These are phyloP conservation scores for Lentinula guzmanii DNA, from an alignment of 768 basidiomycete species.

Conservation along the genomic window DNA sequence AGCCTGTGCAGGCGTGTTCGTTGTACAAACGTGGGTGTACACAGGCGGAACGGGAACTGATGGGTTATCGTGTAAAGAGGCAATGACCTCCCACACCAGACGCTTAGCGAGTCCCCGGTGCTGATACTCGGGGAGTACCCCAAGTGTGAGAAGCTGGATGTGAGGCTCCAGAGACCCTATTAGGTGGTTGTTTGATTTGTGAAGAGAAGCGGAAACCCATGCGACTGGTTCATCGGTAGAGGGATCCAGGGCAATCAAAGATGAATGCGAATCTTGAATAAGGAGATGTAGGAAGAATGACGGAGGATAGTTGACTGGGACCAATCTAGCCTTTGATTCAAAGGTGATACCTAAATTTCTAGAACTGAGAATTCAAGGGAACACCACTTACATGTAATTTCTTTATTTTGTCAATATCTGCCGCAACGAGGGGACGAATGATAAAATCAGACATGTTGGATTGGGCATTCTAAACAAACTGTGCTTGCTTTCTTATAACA, in stretches of 20 bases:
- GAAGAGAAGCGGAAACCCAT: conserved; percentile 37
- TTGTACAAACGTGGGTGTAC: conserved; percentile 40
- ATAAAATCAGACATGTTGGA: background rate
- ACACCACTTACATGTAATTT: conserved; percentile 33
- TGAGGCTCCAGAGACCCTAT: conserved; percentile 19
- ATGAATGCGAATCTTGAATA: conserved; percentile 30
- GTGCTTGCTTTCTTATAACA: background rate
- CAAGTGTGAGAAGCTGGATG: conserved; percentile 47
- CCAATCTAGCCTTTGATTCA: conserved; percentile 22
- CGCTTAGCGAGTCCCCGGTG: conserved; percentile 36
- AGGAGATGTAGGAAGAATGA: conserved; percentile 44
- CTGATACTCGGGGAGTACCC: conserved; percentile 40
- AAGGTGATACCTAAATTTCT: too few species aligned
- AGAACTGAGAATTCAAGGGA: background rate
- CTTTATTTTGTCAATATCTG: conserved; percentile 1
- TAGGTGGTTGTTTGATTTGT: conserved; percentile 11
- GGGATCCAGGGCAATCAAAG: conserved; percentile 32
- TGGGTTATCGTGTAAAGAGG: conserved; percentile 17
- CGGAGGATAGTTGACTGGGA: conserved; percentile 34
- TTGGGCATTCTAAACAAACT: background rate
- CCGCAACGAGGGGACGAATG: conserved; percentile 1
- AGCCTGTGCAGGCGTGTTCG: conserved; percentile 31
- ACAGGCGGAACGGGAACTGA: conserved; percentile 20
- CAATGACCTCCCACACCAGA: conserved; percentile 27
- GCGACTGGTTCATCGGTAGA: conserved; percentile 27